Evolutionary conservation across 2,329 filamentous ascomycete genomes (phyloP), one percentile per base, ranked within the genome.

Genomic region (Arthrinium phaeospermum): DNA sequence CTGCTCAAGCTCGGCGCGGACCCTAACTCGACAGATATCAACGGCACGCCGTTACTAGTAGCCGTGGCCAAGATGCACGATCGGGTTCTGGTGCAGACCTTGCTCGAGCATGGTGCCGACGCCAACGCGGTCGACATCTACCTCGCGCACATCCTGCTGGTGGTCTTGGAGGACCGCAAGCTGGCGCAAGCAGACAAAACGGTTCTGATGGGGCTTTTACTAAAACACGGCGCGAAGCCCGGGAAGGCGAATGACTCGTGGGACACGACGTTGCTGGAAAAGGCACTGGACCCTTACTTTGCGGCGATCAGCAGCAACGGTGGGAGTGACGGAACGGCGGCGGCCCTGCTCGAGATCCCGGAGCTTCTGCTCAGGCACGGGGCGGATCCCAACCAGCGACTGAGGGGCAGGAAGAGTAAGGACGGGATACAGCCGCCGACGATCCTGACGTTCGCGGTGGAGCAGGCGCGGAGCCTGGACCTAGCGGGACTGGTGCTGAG

Each of bases 371-470:
- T 64, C 1, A 75, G 77, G 24, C 72, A 78, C 12, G 81, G 82
- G 3, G 79, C 80, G 0, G 80, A 80, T 22, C 72, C 80, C 0
- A 78, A 79, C 10, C 72, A 71, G 24, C 51, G 49, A 4, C 47
- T 73, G 13, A 64, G 34, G 2, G 30, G 44, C 24, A 41, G 22
- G 44, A 53, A 34, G 12, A 45, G n/a, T 6, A 53, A 44, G 46
- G 30, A 64, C 34, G 19, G 19, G 57, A 41, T 14, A 19, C 34
- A 12, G 8, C 6, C 34, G 34, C 70, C 64, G 4, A 53, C 67
- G n/a, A 19, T 68, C 0, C 67, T 73, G 27, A 72, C 70, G n/a
- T 71, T 68, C 19, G 73, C 73, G 16, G 53, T 70, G 24, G 68
- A 73, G 14, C 45, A 44, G 37, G 57, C 69, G 49, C 44, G 47